Conservation (phyloP, 441 rosid genomes). For the Capsella rubella region DNA sequence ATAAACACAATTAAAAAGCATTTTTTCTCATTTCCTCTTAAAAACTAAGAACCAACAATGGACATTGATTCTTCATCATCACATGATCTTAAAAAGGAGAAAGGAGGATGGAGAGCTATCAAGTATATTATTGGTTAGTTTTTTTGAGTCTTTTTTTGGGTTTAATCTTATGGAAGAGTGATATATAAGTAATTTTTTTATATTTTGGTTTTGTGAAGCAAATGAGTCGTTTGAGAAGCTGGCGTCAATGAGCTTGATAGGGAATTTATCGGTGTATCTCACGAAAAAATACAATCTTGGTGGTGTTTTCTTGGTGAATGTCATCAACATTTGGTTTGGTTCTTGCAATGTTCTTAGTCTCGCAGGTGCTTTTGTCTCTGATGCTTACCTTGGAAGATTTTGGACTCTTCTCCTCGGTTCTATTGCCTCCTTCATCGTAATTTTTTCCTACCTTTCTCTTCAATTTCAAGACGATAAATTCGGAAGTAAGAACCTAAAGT, state of each 20-base stretch:
- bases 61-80: constrained; percentile 29
- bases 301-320: constrained; percentile 54
- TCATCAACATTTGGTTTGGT: constrained; percentile 58
- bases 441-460: neutral
- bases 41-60: constrained; percentile 25
- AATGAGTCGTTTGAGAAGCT: constrained; percentile 74
- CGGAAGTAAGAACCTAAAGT: neutral
- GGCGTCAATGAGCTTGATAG: constrained; percentile 63
- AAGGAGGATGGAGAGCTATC: constrained; percentile 57
- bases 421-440: constrained; percentile 56
- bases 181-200: neutral
- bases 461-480: neutral
- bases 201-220: constrained; percentile 41
- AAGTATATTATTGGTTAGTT: constrained; percentile 50
- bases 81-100: constrained; percentile 17
- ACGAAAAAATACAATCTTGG: constrained; percentile 55
- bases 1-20: constrained; percentile 8
- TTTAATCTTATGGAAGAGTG: neutral
- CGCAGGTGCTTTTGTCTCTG: constrained; percentile 66
- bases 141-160: neutral
- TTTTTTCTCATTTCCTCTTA: constrained; percentile 12
- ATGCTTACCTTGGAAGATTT: constrained; percentile 60
- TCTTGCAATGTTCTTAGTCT: constrained; percentile 55
- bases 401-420: constrained; percentile 56
- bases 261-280: constrained; percentile 57